Evolutionary conservation across 495 filamentous ascomycete genomes (phyloP), one percentile per base, ranked within the genome.

Genomic region (Xylaria grammica): DNA sequence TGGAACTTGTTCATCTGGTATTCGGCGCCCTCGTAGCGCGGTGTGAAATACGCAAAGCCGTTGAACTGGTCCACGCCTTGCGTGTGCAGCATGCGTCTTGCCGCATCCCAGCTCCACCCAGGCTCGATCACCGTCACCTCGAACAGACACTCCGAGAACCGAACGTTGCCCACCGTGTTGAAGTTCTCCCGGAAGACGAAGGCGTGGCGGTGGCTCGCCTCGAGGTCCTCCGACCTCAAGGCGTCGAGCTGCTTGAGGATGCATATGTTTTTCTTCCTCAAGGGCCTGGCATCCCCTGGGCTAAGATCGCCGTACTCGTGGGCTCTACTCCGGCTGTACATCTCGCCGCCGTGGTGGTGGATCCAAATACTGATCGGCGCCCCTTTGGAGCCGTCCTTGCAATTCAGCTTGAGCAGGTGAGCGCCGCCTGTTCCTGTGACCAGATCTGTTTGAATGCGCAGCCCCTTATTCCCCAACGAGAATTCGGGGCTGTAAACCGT

Each of bases 401-500:
- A 53, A 22, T 53, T 53, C 29, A 34, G 29, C 17, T 36, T 32
- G 27, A 53, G 32, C 5, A 50, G 48, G 4, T 26, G 24, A 19
- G 48, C 3, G 13, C 50, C 29, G 32, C 19, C 5, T 22, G 13
- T 15, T 4, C 29, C 50, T 30, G 27, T 19, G 27, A 20, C n/a
- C 15, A n/a, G 2, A 20, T 53, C 29, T 27, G 50, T 36, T 1
- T 34, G 13, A 15, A 53, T 53, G 27, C 29, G 50, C 50, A 34
- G 4, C 13, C 27, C 50, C 29, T 34, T 53, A 13, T 36, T 53
- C 2, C 27, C 15, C 17, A 34, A 4, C 10, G 50, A 53, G 17
- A 27, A 61, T 36, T 61, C 58, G 44, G 58, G 30, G 7, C 58
- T 44, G 58, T n/a, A 51, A 17, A 51, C n/a, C 22, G 11, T 22